phyloP scores from a whole-genome alignment of 208 protist genomes.

The Phytomonas sp. region DNA sequence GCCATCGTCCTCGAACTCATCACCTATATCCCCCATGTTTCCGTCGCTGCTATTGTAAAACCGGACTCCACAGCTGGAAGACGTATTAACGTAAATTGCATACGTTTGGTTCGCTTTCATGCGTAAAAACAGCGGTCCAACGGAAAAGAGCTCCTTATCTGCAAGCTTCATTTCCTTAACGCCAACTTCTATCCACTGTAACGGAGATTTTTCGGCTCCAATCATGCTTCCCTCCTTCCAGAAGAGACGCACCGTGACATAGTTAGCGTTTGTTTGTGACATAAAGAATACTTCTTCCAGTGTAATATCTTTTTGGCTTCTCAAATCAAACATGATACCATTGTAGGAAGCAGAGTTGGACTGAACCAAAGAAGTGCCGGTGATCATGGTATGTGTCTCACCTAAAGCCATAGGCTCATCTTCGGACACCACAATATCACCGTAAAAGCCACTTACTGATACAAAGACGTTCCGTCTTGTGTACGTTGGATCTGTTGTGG shows the following conservation, averaged over 20 bases:
- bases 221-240: slow-evolving; percentile 87
- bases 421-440: slow-evolving; percentile 34
- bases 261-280: slow-evolving; percentile 66
- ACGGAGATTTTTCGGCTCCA: slow-evolving; percentile 48
- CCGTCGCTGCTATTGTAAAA: slow-evolving; percentile 87
- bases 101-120: slow-evolving; percentile 75
- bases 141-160: slow-evolving; percentile 74
- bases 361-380: slow-evolving; percentile 60
- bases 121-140: slow-evolving; percentile 47
- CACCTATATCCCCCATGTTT: slow-evolving; percentile 59
- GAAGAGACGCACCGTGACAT: slow-evolving; percentile 74
- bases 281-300: slow-evolving; percentile 87
- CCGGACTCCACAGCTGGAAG: slow-evolving; percentile 74
- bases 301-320: slow-evolving; percentile 67
- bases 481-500: slow-evolving; percentile 22
- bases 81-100: slow-evolving; percentile 84
- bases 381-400: slow-evolving; percentile 58
- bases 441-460: slow-evolving; percentile 36
- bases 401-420: slow-evolving; percentile 33
- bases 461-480: slow-evolving; percentile 36
- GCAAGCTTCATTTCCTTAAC: slow-evolving; percentile 52
- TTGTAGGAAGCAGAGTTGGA: slow-evolving; percentile 82
- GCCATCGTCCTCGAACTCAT: slow-evolving; percentile 82
- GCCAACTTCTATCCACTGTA: slow-evolving; percentile 64
- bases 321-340: slow-evolving; percentile 90